A percentile compares a stretch with the other conserved stretches of the same genome.
Conservation (phyloP, 768 basidiomycete genomes). For the Calvatia gigantea region DNA sequence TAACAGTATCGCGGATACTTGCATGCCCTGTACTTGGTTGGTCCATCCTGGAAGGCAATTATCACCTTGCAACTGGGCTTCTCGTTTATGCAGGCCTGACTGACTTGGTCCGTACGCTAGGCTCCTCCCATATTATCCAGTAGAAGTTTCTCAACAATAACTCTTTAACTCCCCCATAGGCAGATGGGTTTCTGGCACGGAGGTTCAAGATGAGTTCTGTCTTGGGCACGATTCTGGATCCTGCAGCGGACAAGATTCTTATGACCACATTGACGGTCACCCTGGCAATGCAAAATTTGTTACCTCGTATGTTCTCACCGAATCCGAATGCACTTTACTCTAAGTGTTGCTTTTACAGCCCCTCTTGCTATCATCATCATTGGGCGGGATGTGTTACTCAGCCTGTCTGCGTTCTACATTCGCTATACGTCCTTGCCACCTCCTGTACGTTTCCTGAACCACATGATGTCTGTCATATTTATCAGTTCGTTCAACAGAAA, state of each 20-base stretch:
- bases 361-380: conserved; percentile 84
- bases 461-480: not conserved
- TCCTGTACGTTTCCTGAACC: conserved; percentile 61
- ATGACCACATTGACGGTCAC: conserved; percentile 93
- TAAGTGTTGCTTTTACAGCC: conserved; percentile 42
- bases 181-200: conserved; percentile 89
- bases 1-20: conserved; percentile 84
- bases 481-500: conserved; percentile 50
- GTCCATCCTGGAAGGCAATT: conserved; percentile 80
- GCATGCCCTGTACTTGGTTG: conserved; percentile 93
- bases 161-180: conserved; percentile 38
- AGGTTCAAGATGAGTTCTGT: conserved; percentile 84
- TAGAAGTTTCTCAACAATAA: not conserved
- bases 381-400: conserved; percentile 84
- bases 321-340: not conserved
- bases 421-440: conserved; percentile 86
- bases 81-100: conserved; percentile 91
- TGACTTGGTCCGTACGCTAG: conserved; percentile 65
- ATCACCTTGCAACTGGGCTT: conserved; percentile 74
- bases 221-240: conserved; percentile 94
- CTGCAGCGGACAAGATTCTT: conserved; percentile 93
- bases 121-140: not conserved
- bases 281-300: conserved; percentile 74
- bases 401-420: conserved; percentile 88
- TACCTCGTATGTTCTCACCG: conserved; percentile 64